Evolutionary conservation across 164 flowering plant species (phyloP).

Genomic region (Vitis rupestris): DNA sequence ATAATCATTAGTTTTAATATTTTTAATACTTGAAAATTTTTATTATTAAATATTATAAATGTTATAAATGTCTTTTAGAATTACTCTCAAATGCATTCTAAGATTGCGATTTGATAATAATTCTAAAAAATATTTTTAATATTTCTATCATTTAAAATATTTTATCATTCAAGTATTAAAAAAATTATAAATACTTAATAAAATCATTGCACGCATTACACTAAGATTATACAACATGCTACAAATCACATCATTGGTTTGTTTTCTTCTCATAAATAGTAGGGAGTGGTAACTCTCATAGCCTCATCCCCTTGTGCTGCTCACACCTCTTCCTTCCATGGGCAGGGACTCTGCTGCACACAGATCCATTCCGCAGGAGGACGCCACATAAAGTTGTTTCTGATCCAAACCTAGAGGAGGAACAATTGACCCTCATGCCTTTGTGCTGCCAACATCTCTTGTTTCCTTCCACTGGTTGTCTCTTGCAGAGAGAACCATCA

Average conservation of each 20-base stretch:
- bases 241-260: no score
- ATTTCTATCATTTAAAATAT: no score
- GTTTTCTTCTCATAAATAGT: background rate
- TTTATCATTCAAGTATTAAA: no score
- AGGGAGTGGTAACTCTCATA: background rate
- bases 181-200: no score
- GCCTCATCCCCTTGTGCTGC: constrained; percentile 30
- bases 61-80: fast-evolving
- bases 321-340: constrained; percentile 30
- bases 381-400: constrained; percentile 35
- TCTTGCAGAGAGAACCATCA: constrained; percentile 40
- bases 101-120: fast-evolving
- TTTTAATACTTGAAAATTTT: no score
- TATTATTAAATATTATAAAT: no score
- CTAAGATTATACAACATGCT: no score
- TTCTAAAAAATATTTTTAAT: no score
- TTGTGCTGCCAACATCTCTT: constrained; percentile 57
- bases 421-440: constrained; percentile 33
- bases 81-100: no score
- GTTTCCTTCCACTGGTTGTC: constrained; percentile 45
- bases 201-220: no score
- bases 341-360: constrained; percentile 15
- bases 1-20: no score
- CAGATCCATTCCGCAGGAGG: constrained; percentile 26
- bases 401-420: background rate